Percentiles rank a stretch among this genome's conserved stretches.
Conservation (phyloP, 2,329 filamentous ascomycete genomes). For the Hypoxylon sp. region DNA sequence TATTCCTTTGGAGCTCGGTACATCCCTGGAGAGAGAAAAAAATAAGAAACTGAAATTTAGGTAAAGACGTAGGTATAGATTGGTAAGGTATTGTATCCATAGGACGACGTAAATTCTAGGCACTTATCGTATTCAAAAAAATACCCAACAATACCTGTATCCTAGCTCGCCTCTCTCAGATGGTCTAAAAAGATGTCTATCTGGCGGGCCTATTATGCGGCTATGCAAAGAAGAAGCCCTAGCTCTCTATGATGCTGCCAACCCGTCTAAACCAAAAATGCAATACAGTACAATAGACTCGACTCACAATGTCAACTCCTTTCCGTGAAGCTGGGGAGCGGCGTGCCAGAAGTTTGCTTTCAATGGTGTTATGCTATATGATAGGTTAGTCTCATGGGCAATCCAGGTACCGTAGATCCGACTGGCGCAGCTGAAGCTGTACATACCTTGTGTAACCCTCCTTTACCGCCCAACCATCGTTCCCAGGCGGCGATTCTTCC, state of each 20-base stretch:
- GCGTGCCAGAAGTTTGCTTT: conserved; percentile 93
- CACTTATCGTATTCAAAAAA: no score
- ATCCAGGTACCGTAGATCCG: no score
- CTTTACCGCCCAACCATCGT: conserved; percentile 92
- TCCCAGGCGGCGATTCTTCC: conserved; percentile 79
- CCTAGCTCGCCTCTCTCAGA: conserved; percentile 17
- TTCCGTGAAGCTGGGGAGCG: conserved; percentile 66
- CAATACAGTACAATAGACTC: conserved; percentile 43
- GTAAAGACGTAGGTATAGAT: no score
- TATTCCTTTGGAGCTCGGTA: conserved; percentile 26
- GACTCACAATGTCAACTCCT: conserved; percentile 86
- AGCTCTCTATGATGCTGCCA: conserved; percentile 36
- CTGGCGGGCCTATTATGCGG: conserved; percentile 22
- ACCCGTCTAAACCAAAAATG: conserved; percentile 32
- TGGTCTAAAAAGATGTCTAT: conserved; percentile 32
- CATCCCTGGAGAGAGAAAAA: conserved; percentile 35
- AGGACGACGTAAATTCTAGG: no score
- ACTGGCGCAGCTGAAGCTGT: no score
- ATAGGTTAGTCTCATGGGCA: conserved; percentile 13
- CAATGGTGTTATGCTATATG: conserved; percentile 80
- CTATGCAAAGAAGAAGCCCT: conserved; percentile 21
- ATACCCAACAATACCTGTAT: no score
- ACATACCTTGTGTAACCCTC: conserved; percentile 84
- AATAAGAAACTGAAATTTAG: conserved; percentile 29
- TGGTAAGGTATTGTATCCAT: no score